Base-by-base conservation (phyloP, 2,329 filamentous ascomycete species). In the Nemania serpens region DNA sequence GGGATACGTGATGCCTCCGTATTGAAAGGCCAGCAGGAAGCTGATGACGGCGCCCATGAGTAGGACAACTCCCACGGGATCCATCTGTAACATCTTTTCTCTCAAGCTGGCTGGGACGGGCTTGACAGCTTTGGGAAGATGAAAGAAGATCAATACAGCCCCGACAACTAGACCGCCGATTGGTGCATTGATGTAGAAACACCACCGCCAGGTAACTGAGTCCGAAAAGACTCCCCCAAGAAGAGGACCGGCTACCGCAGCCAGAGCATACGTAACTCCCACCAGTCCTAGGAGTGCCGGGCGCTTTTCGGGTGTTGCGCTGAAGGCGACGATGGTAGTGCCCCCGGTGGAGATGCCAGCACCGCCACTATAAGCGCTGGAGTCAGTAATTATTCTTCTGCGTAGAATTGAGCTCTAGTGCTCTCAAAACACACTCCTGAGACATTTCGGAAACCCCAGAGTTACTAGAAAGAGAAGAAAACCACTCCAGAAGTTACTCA, bases 1-100 rank as follows among this genome's bases (percentile, higher is more conserved):
- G 3, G 46, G 5, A 11, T 36, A 13, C 1, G n/a, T 36, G 1
- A 7, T 4, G n/a, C 46, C 46, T 6, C 29, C 46, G 36, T 49
- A 77, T 71, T 76, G 78, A 52, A 78, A 72, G 0, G 77, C 76
- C 0, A 79, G 68, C 61, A 75, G 75, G 66, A 75, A 77, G 7
- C 74, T 63, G 2, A 76, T 55, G 1, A 76, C 55, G 61, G 76
- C 76, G 62, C 74, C 73, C 1, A 68, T 70, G n/a, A 65, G 54
- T 33, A 78, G 68, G 9, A 68, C 69, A 1, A 73, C 69, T 10
- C 74, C 65, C 3, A 73, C 62, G 0, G 67, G 61, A 2, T 72
- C 58, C 12, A 52, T n/a, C 11, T 61, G 49, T 39, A 77, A 39
- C 12, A 64, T 20, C 55, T 61, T 62, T 37, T 66, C 58, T 25